Base-by-base conservation (phyloP, 176 grass and related monocot genomes). In the Calamus simplicifolius region DNA sequence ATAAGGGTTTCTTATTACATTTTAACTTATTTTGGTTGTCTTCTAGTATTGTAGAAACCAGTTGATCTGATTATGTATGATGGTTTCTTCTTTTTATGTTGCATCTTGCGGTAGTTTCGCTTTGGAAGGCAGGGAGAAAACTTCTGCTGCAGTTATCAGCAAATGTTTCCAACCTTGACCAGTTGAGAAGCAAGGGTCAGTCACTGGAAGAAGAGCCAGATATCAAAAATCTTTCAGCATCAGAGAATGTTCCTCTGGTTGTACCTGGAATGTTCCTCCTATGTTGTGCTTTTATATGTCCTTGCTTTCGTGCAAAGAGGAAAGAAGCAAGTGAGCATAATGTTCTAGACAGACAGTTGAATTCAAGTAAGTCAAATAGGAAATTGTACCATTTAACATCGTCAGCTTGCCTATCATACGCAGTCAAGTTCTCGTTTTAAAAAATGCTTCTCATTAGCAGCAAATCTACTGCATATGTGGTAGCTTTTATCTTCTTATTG, bases 231-330 rank as follows among this genome's bases (percentile, higher is more conserved):
- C 82, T 66, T 72, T 85, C 79, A 70, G 84, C 69, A 72, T 64
- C 73, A 28, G 69, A 76, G 6, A 76, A 78, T 80, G 70, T 80
- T 54, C 63, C 81, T 55, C 53, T 98, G 49, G 84, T 70, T n/a
- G 56, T 98, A 54, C 93, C 88, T 62, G 88, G 93, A 80, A 78
- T 89, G 26, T 68, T 98, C 66, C 87, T 98, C 17, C 58, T 98
- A 14, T 92, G 87, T 13, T 86, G 81, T 60, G 93, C 88, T 50
- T 68, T 98, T 19, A 80, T 98, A 66, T 75, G 86, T 57, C 93
- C 93, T 62, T 92, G 93, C 74, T 92, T 98, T 76, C 80, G 77
- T 52, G 78, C 93, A 16, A 54, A 80, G 72, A 66, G 70, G 49
- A 92, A 75, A 75, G 88, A 98, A 71, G 58, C 15, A 19, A 83